Evolutionary conservation across 164 flowering plant genomes (phyloP), one percentile per base, ranked within the genome.

Genomic region (Akebia trifoliata): DNA sequence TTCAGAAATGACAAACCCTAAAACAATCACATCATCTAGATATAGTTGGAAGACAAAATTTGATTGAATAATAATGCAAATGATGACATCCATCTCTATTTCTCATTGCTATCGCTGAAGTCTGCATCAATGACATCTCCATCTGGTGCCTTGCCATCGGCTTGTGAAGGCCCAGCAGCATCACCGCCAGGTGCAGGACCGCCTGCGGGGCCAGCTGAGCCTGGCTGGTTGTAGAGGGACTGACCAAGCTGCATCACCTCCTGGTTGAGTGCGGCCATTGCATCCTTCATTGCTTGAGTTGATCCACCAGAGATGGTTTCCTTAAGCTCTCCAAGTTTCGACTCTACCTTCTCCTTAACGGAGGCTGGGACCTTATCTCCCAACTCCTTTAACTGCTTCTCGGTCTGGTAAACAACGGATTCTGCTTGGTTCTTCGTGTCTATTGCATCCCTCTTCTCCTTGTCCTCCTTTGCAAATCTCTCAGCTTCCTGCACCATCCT

Each of bases 191-290:
- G 69, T 1, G 73, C 54, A 15, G 84, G 68, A 0, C 78, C 79
- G 3, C 69, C 66, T 29, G 24, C 50, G 10, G 61, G 22, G 39
- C 76, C 77, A 11, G 84, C 64, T 8, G 82, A 76, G 30, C 82
- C 87, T 2, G 82, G 78, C 46, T 81, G 83, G 70, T 73, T 76
- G 55, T 84, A 81, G 10, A 84, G 74, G 55, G 86, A 79, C 67
- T 81, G 86, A 1, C 90, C 90, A 12, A 84, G 72, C 65, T 84
- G 84, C 85, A 81, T 84, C 2, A 81, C 90, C 63, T 84, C 90
- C 60, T 81, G 81, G 64, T 81, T 84, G n/a, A 84, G 78, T 9
- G 83, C 81, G 38, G 79, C 69, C 67, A 84, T 81, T 48, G 84
- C 80, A 61, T 81, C 86, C 66, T 84, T 84, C 20, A 84, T 84